Conservation (phyloP, 2,329 filamentous ascomycete species). For the Aspergillus sp. region DNA sequence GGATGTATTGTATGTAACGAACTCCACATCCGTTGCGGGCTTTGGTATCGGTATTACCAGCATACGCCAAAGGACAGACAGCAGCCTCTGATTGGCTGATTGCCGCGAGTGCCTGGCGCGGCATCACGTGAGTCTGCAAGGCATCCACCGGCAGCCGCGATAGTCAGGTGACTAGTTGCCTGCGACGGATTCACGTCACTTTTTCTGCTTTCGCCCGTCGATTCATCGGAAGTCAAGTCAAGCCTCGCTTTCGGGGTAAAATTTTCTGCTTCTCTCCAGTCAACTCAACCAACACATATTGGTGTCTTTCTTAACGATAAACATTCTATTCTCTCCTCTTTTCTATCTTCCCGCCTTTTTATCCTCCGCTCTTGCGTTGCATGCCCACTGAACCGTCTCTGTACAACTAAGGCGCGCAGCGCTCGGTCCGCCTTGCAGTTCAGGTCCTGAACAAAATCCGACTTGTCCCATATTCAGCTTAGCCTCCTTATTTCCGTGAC, state of each 20-base stretch:
- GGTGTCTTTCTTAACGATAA: neutral
- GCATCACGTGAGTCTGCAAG: slow-evolving; percentile 16
- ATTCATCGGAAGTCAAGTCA: neutral
- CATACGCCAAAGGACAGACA: slow-evolving; percentile 30
- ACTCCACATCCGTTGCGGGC: slow-evolving; percentile 5
- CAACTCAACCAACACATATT: neutral
- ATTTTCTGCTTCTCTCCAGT: neutral
- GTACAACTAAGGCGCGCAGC: slow-evolving; percentile 28
- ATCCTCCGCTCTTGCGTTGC: slow-evolving; percentile 6
- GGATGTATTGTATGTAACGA: neutral
- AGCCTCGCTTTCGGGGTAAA: neutral
- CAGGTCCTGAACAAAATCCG: neutral
- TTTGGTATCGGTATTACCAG: slow-evolving; percentile 23
- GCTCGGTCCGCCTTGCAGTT: slow-evolving; percentile 19
- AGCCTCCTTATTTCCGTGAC: slow-evolving; percentile 13
- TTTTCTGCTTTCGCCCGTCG: slow-evolving; percentile 20
- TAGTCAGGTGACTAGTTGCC: slow-evolving; percentile 21
- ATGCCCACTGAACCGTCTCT: slow-evolving; percentile 21
- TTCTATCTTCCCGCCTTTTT: neutral
- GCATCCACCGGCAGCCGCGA: neutral
- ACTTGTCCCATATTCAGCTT: neutral
- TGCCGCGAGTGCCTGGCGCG: slow-evolving; percentile 10
- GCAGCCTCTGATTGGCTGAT: slow-evolving; percentile 29
- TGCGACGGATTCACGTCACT: slow-evolving; percentile 30
- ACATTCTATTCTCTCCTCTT: neutral